Base-by-base conservation (phyloP, 2,329 filamentous ascomycete genomes). In the Coniochaeta sp. region DNA sequence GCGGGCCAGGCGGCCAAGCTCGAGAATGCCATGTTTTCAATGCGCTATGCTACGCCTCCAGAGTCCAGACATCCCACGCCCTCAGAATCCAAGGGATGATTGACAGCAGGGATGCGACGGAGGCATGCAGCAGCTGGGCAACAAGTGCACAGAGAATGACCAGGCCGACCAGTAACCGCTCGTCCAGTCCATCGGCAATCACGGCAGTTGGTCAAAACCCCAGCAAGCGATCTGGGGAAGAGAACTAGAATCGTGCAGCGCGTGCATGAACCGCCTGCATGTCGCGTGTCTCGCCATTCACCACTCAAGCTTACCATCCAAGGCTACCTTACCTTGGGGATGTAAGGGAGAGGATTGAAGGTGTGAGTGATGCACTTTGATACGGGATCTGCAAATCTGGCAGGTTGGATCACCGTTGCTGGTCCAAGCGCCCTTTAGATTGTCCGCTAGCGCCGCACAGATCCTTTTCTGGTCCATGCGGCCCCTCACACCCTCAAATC, bases 41-140 rank as follows among this genome's bases (percentile, higher is more conserved):
- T 20, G 14, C 30, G n/a, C n/a, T n/a, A n/a, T 22, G 38, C 45
- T 48, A 14, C 45, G 45, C 45, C 38, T n/a, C n/a, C n/a, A n/a
- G n/a, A n/a, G n/a, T n/a, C 26, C 45, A 10, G 26, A 48, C 45
- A 48, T 48, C 45, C 45, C 45, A 48, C 45, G 45, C 8, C 27
- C n/a, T 2, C 26, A 22, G 10, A n/a, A n/a, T 30, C 4, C 27
- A 30, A 20, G 45, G 45, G 6, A 18, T 18, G 12, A n/a, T 31
- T 48, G 28, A n/a, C 20, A n/a, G n/a, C 28, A 30, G 45, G 38
- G 12, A 42, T 24, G 2, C n/a, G 38, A 42, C 38, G 13, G 5
- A 24, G 27, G 26, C n/a, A 24, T 14, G 20, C 38, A 42, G 10
- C 2, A 42, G 12, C 38, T 42, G 38, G 38, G 26, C 38, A 14